Evolutionary conservation across 192 early-diverging fungal genomes (phyloP).

Genomic region (Radiomyces spectabilis): DNA sequence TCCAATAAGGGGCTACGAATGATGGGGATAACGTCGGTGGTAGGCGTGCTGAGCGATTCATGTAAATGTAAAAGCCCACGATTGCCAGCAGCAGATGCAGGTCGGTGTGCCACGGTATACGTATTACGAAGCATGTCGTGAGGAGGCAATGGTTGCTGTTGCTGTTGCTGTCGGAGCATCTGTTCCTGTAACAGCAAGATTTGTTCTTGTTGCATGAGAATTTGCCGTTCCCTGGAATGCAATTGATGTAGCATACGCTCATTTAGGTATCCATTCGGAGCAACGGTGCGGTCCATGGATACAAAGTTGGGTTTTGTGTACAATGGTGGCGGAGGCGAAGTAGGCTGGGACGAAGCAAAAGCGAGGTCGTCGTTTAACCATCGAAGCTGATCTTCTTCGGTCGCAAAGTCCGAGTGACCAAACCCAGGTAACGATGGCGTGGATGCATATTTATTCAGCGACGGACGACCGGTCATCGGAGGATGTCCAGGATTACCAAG

Average conservation of each 20-base stretch:
- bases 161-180: constrained; percentile 9
- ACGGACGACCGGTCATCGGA: too few relatives aligned
- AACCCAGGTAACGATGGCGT: background rate
- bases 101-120: too few relatives aligned
- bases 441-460: constrained; percentile 1
- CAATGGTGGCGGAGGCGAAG: background rate
- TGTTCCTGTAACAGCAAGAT: constrained; percentile 6
- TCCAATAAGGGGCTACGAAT: constrained; percentile 79
- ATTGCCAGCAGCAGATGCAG: too few relatives aligned
- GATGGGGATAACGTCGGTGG: constrained; percentile 44
- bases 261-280: too few relatives aligned
- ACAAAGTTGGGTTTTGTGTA: background rate
- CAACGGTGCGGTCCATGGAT: background rate
- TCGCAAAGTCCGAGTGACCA: background rate
- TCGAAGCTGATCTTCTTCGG: too few relatives aligned
- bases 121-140: too few relatives aligned
- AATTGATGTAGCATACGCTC: constrained; percentile 3
- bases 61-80: too few relatives aligned
- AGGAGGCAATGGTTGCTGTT: too few relatives aligned
- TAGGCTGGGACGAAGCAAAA: background rate
- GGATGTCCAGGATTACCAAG: too few relatives aligned
- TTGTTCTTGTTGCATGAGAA: constrained; percentile 5
- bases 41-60: constrained; percentile 31
- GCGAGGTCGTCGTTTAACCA: background rate
- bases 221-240: background rate